A percentile compares a stretch with the other conserved stretches of the same genome.
phyloP scores from a whole-genome alignment of 495 filamentous ascomycete genomes.

The Xylona heveae region DNA sequence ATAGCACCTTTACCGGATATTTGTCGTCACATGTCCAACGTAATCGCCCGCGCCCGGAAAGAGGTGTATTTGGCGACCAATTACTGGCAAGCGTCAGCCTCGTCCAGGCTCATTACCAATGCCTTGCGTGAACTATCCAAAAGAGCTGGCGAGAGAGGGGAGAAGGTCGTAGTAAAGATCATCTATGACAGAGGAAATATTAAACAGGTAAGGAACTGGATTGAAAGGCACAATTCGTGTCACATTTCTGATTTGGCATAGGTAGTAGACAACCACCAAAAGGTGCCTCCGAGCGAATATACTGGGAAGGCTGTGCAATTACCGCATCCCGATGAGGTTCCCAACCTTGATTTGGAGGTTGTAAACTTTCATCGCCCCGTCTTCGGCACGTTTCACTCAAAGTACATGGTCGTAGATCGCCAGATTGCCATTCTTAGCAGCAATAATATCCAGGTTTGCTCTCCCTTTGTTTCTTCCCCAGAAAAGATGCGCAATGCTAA shows the following conservation, averaged over 20 bases:
- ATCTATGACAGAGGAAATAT: slow-evolving; percentile 52
- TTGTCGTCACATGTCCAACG: slow-evolving; percentile 49
- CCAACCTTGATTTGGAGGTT: slow-evolving; percentile 48
- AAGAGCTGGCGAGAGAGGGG: slow-evolving; percentile 34
- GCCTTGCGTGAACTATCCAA: slow-evolving; percentile 44
- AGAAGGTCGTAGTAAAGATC: slow-evolving; percentile 45
- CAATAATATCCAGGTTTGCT: slow-evolving; percentile 38
- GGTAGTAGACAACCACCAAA: slow-evolving; percentile 36
- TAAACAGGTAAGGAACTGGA: slow-evolving; percentile 23
- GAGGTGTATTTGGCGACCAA: slow-evolving; percentile 58
- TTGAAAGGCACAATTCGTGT: not conserved
- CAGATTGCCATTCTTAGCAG: slow-evolving; percentile 44
- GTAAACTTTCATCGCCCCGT: slow-evolving; percentile 54
- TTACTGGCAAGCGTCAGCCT: slow-evolving; percentile 49
- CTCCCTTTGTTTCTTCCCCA: not conserved
- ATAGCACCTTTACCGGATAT: slow-evolving; percentile 50
- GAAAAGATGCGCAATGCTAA: not conserved
- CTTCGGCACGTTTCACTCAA: slow-evolving; percentile 57
- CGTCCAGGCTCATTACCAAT: slow-evolving; percentile 42
- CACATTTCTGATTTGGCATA: slow-evolving; percentile 1
- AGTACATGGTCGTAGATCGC: slow-evolving; percentile 58
- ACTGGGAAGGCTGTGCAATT: slow-evolving; percentile 32
- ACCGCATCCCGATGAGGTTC: slow-evolving; percentile 38
- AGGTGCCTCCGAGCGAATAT: slow-evolving; percentile 33
- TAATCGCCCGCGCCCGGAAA: slow-evolving; percentile 47